Evolutionary conservation across 805 yeast species (phyloP).

Genomic region (Metschnikowia matae): DNA sequence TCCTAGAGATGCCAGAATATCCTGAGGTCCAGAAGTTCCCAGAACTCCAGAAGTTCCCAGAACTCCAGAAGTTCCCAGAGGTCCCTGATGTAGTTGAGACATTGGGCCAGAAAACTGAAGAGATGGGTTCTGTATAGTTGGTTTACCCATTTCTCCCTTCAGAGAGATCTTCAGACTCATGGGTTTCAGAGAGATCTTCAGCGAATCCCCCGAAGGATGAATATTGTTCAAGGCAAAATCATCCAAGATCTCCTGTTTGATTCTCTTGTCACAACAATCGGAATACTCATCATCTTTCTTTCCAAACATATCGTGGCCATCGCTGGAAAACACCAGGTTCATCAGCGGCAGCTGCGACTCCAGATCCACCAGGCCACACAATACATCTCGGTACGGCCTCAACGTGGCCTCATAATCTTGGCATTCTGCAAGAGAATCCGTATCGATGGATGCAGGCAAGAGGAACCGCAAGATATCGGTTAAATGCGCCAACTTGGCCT

Average conservation of each 20-base stretch:
- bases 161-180: not conserved
- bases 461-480: constrained; percentile 30
- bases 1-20: no score
- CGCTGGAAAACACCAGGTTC: constrained; percentile 25
- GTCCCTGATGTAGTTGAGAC: no score
- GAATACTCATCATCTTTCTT: constrained; percentile 11
- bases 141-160: not conserved
- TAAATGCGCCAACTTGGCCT: constrained; percentile 37
- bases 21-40: no score
- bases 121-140: no score
- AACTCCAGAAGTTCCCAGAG: no score
- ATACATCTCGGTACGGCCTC: constrained; percentile 11
- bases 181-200: no score
- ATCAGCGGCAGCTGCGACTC: constrained; percentile 24
- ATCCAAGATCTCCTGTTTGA: constrained; percentile 39
- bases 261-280: constrained; percentile 17
- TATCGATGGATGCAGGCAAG: constrained; percentile 24
- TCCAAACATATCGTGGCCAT: constrained; percentile 12
- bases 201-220: constrained; percentile 6
- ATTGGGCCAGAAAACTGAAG: no score
- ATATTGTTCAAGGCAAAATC: constrained; percentile 38
- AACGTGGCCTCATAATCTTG: constrained; percentile 16
- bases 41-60: no score
- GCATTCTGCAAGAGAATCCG: constrained; percentile 18
- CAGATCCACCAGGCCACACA: constrained; percentile 5